A percentile compares a stretch with the other conserved stretches of the same genome.
These are phyloP conservation scores for Scutellaria barbata DNA, from an alignment of 257 asterid genomes.

Conservation along the genomic window DNA sequence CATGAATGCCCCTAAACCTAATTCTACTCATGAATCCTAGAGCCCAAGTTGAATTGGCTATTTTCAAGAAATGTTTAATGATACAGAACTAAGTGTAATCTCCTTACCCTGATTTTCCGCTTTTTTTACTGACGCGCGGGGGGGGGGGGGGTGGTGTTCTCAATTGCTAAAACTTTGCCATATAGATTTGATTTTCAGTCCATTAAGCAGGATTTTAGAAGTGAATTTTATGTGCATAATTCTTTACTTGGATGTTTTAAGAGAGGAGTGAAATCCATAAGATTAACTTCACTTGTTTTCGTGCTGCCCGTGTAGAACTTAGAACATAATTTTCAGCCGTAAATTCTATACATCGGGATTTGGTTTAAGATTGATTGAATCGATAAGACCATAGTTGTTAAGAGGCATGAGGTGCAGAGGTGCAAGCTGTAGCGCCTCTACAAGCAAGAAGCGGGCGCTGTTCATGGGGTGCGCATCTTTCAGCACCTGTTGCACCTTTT, in stretches of 20 bases:
- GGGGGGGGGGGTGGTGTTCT: background rate
- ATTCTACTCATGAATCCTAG: background rate
- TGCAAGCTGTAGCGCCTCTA: too few relatives aligned
- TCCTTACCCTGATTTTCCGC: too few relatives aligned
- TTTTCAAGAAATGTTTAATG: background rate
- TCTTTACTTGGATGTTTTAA: constrained; percentile 1
- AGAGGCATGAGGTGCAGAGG: too few relatives aligned
- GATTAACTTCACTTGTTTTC: background rate
- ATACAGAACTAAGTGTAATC: background rate
- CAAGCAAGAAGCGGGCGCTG: too few relatives aligned
- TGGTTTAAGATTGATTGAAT: too few relatives aligned
- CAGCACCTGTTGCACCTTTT: too few relatives aligned
- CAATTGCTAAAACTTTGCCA: constrained; percentile 6
- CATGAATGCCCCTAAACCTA: constrained; percentile 2
- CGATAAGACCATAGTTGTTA: too few relatives aligned
- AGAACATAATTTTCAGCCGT: background rate
- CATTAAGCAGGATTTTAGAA: background rate
- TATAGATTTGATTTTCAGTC: background rate
- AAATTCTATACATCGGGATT: background rate
- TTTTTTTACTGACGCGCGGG: too few relatives aligned
- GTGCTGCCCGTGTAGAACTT: background rate
- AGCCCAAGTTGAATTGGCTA: background rate
- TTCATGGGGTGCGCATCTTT: too few relatives aligned
- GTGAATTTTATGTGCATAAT: background rate
- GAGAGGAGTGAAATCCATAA: background rate